Conservation (phyloP, 345 rosid genomes). For the Eucalyptus caleyi region DNA sequence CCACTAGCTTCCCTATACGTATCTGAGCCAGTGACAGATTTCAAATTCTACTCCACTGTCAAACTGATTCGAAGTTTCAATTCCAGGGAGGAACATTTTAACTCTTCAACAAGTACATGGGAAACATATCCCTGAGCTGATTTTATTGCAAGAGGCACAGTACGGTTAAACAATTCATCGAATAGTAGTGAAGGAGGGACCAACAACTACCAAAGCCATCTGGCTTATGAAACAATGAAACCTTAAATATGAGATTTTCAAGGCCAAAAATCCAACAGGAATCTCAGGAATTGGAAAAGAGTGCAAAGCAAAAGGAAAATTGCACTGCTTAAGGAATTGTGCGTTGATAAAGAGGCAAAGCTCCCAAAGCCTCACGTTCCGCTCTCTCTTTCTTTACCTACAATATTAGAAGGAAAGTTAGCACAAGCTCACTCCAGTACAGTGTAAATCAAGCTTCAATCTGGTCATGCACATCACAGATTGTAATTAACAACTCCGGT, state of each 20-base stretch:
- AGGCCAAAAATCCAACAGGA: not conserved
- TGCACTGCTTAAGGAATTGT: slow-evolving; percentile 39
- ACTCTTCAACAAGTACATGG: not conserved
- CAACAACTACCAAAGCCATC: not conserved
- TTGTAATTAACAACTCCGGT: no score
- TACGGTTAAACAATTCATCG: not conserved
- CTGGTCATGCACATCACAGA: no score
- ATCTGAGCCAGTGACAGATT: not conserved
- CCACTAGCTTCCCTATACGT: not conserved
- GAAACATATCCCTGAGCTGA: not conserved
- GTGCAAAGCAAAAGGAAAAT: not conserved
- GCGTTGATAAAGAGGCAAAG: slow-evolving; percentile 87
- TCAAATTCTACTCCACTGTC: not conserved
- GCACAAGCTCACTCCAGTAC: not conserved
- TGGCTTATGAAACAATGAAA: not conserved
- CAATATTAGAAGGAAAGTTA: not conserved
- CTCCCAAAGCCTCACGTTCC: slow-evolving; percentile 91
- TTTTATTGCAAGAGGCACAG: not conserved
- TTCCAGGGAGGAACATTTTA: not conserved
- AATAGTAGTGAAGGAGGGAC: not conserved
- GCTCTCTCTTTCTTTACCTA: slow-evolving; percentile 77
- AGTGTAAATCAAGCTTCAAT: not conserved
- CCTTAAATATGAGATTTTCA: not conserved
- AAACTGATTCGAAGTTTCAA: not conserved
- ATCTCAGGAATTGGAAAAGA: not conserved